These are phyloP conservation scores for Caloboletus firmus DNA, from an alignment of 1,284 basidiomycete genomes.

Conservation along the genomic window DNA sequence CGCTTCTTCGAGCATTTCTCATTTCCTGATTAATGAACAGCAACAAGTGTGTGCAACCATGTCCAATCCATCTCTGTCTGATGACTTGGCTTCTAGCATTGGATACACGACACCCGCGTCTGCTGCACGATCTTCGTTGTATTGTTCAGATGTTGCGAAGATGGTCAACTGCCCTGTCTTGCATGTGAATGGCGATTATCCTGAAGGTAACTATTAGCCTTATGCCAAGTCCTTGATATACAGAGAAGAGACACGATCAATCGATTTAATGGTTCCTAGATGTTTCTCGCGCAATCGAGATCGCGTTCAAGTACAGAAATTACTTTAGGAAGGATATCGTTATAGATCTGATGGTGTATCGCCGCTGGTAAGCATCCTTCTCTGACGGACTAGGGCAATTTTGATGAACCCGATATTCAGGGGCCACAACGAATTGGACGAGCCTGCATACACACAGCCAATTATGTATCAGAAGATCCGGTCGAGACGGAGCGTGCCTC, in stretches of 20 bases:
- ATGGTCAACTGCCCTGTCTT: conserved; percentile 86
- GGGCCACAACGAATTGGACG: conserved; percentile 90
- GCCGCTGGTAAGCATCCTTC: conserved; percentile 59
- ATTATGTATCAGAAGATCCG: conserved; percentile 87
- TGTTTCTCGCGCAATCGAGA: conserved; percentile 74
- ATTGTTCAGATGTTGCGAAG: conserved; percentile 88
- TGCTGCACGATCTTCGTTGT: conserved; percentile 78
- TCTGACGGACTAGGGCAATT: background rate
- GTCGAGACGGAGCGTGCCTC: conserved; percentile 73
- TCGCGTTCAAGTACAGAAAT: conserved; percentile 81
- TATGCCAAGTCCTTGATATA: background rate
- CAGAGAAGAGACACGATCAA: background rate
- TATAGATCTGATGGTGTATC: conserved; percentile 85
- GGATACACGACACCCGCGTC: conserved; percentile 89
- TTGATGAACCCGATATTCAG: conserved; percentile 28
- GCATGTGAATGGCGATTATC: conserved; percentile 90
- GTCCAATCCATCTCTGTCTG: background rate
- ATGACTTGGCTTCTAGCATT: conserved; percentile 51
- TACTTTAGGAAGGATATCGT: conserved; percentile 87
- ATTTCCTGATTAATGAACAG: conserved; percentile 33
- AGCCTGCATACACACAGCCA: conserved; percentile 88
- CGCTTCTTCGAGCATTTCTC: conserved; percentile 70
- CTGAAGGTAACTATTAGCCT: conserved; percentile 61
- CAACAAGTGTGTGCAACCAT: conserved; percentile 46
- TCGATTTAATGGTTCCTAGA: conserved; percentile 42